These are phyloP conservation scores for Knoxia roxburghii DNA, from an alignment of 257 asterid species.

Conservation along the genomic window DNA sequence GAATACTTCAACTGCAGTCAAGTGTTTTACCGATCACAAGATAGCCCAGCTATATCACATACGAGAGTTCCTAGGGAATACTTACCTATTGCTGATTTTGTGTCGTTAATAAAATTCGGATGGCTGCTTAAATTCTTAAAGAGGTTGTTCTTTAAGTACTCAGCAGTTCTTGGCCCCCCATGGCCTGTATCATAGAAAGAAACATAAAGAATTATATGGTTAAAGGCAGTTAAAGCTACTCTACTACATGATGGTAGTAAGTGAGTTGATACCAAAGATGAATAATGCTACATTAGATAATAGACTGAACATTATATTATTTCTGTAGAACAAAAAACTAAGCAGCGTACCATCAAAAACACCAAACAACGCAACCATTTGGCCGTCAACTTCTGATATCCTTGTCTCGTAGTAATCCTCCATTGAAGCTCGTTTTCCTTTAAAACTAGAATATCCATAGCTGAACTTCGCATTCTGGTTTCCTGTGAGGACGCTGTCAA, in stretches of 20 bases:
- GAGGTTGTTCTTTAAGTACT: constrained; percentile 68
- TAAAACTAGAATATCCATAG: constrained; percentile 73
- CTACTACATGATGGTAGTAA: not conserved
- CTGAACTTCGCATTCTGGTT: constrained; percentile 44
- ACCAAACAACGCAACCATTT: constrained; percentile 76
- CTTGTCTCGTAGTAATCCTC: constrained; percentile 73
- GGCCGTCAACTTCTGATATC: constrained; percentile 67
- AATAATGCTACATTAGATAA: not conserved
- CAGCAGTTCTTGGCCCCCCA: constrained; percentile 79
- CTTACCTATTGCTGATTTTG: constrained; percentile 71
- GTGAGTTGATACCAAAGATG: not conserved
- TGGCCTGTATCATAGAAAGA: constrained; percentile 43
- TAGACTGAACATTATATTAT: not conserved
- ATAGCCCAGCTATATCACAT: constrained; percentile 4
- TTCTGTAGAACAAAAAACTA: not conserved
- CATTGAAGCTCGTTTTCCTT: constrained; percentile 76
- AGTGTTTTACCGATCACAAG: constrained; percentile 19
- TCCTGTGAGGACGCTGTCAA: constrained; percentile 44
- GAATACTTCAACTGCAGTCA: constrained; percentile 60
- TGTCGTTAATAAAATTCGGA: constrained; percentile 57
- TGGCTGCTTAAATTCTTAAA: constrained; percentile 62
- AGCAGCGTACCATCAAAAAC: constrained; percentile 55
- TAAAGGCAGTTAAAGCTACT: not conserved
- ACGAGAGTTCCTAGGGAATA: constrained; percentile 2
- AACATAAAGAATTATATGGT: constrained; percentile 3